These are phyloP conservation scores for Hanseniaspora taiwanica DNA, from an alignment of 805 yeast genomes.

Conservation along the genomic window DNA sequence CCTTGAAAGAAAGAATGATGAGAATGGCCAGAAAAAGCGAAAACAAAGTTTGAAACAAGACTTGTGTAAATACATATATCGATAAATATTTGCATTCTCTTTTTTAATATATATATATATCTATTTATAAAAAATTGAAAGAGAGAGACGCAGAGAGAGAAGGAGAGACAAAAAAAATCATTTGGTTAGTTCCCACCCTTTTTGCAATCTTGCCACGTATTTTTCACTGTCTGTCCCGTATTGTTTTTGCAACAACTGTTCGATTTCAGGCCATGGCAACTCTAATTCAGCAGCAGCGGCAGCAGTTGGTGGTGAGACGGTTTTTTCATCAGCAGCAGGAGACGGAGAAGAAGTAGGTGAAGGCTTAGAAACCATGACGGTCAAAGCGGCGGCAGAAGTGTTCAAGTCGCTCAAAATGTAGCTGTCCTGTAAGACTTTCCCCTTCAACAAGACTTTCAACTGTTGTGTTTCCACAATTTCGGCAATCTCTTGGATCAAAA, in stretches of 20 bases:
- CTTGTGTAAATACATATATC: too few species aligned
- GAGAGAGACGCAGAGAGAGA: too few species aligned
- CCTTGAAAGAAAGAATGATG: background rate
- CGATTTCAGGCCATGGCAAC: slow-evolving; percentile 35
- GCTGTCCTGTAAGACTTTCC: slow-evolving; percentile 48
- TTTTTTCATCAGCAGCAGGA: slow-evolving; percentile 3
- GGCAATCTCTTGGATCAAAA: slow-evolving; percentile 14
- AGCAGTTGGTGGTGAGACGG: slow-evolving; percentile 1
- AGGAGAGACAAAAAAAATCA: too few species aligned
- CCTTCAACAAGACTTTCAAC: slow-evolving; percentile 42
- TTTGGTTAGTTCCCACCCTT: slow-evolving; percentile 28
- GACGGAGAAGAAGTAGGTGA: too few species aligned
- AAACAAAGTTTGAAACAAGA: background rate
- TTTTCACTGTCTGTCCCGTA: slow-evolving; percentile 19
- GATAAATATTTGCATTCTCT: background rate
- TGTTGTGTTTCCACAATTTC: slow-evolving; percentile 26
- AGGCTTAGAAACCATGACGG: slow-evolving; percentile 30
- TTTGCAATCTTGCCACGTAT: slow-evolving; percentile 23
- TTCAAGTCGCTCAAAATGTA: slow-evolving; percentile 23
- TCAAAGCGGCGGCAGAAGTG: slow-evolving; percentile 25
- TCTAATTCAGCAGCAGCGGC: slow-evolving; percentile 5
- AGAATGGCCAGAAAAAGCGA: background rate
- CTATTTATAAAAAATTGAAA: background rate
- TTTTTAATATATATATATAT: slow-evolving; percentile 8
- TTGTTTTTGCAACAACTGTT: slow-evolving; percentile 23